Percentiles rank a stretch among this genome's conserved stretches.
Evolutionary conservation across 371 early-diverging fungal species (phyloP).

Genomic region (Lichtheimia corymbifera): DNA sequence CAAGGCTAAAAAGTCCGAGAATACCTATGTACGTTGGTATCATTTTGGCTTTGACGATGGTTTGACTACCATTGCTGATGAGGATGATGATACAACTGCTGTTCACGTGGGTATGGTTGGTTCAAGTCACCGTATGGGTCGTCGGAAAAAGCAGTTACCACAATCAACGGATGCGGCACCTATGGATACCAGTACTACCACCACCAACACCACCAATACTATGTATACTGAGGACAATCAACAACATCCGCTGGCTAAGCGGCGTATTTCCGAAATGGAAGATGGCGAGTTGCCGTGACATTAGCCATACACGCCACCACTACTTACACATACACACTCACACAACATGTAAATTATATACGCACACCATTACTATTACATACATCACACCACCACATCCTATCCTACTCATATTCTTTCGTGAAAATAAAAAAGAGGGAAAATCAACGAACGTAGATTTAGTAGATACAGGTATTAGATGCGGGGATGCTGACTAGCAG

Average conservation of each 20-base stretch:
- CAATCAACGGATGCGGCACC: neutral
- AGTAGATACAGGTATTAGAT: neutral
- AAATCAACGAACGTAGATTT: neutral
- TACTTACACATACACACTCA: neutral
- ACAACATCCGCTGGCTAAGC: neutral
- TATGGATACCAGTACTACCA: constrained; percentile 4
- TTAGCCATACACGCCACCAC: neutral
- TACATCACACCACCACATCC: no score
- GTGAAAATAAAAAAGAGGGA: no score
- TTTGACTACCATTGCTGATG: constrained; percentile 5
- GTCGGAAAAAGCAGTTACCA: neutral
- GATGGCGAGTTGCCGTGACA: constrained; percentile 22
- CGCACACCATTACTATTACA: no score
- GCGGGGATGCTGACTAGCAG: no score
- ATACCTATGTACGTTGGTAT: constrained; percentile 46
- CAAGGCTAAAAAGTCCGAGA: constrained; percentile 34
- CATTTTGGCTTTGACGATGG: constrained; percentile 39
- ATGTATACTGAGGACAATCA: constrained; percentile 5
- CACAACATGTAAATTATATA: neutral
- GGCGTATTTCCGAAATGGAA: constrained; percentile 15
- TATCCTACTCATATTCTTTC: no score
- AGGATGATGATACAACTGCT: constrained; percentile 2
- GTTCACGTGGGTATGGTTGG: constrained; percentile 10
- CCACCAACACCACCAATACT: neutral
- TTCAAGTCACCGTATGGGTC: constrained; percentile 2